These are phyloP conservation scores for Apiotrichum porosum DNA, from an alignment of 1,284 basidiomycete species.

Conservation along the genomic window DNA sequence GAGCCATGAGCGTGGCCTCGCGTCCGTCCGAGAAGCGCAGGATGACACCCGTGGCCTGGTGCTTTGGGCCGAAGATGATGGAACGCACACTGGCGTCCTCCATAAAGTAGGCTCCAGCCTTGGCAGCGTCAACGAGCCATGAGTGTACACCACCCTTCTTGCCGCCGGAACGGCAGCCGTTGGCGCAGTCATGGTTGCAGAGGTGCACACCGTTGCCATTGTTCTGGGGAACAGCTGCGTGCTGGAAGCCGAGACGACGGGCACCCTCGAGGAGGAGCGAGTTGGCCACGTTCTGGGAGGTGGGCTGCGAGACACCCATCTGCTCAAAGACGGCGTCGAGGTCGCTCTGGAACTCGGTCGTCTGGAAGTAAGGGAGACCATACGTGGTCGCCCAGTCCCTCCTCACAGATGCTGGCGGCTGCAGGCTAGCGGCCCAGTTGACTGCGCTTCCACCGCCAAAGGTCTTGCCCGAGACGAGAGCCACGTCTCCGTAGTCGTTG, in stretches of 20 bases:
- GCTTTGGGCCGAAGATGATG: slow-evolving; percentile 37
- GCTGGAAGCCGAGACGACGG: slow-evolving; percentile 17
- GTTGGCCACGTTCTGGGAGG: slow-evolving; percentile 24
- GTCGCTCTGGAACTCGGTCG: slow-evolving; percentile 1
- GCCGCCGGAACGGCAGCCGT: slow-evolving; percentile 16
- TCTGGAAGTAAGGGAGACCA: slow-evolving; percentile 11
- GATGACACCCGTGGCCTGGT: slow-evolving; percentile 27
- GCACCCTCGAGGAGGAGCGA: slow-evolving; percentile 24
- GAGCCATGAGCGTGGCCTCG: slow-evolving; percentile 36
- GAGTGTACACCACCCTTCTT: slow-evolving; percentile 21
- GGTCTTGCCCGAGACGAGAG: slow-evolving; percentile 47
- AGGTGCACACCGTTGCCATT: slow-evolving; percentile 3
- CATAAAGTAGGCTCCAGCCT: slow-evolving; percentile 15
- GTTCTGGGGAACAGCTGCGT: slow-evolving; percentile 23
- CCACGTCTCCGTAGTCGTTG: slow-evolving; percentile 45
- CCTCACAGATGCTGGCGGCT: slow-evolving; percentile 6
- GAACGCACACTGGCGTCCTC: slow-evolving; percentile 36
- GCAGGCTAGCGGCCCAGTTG: slow-evolving; percentile 52
- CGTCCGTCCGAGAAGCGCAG: slow-evolving; percentile 21
- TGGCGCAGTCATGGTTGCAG: slow-evolving; percentile 15
- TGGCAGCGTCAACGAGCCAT: slow-evolving; percentile 22
- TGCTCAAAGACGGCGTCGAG: slow-evolving; percentile 9
- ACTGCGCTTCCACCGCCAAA: slow-evolving; percentile 52
- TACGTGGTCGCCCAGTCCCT: slow-evolving; percentile 7
- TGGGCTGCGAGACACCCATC: slow-evolving; percentile 11